These are phyloP conservation scores for Boletus eberwhitei DNA, from an alignment of 768 basidiomycete species.

Conservation along the genomic window DNA sequence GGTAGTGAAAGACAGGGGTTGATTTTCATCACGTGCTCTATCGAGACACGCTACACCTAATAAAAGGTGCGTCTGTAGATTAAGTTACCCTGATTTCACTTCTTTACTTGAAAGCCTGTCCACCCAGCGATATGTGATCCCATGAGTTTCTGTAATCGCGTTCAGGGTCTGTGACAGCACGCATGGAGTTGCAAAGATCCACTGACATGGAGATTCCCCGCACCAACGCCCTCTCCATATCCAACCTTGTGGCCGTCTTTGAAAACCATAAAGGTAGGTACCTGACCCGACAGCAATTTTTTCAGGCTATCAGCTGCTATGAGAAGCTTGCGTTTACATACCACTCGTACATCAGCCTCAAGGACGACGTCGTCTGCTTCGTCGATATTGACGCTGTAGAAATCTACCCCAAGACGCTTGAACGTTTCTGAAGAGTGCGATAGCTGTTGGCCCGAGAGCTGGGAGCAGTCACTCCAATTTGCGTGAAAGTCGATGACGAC, in stretches of 20 bases:
- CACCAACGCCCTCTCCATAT: conserved; percentile 24
- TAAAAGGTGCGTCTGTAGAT: not conserved
- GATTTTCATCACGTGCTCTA: conserved; percentile 14
- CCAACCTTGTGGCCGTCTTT: conserved; percentile 30
- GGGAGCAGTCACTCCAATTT: conserved; percentile 10
- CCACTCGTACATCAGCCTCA: conserved; percentile 61
- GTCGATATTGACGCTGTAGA: conserved; percentile 78
- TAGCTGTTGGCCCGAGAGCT: conserved; percentile 9
- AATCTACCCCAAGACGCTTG: conserved; percentile 40
- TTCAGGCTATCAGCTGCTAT: not conserved
- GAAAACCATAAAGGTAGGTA: conserved; percentile 30
- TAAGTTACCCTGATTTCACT: not conserved
- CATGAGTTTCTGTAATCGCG: conserved; percentile 19
- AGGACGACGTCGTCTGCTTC: conserved; percentile 47
- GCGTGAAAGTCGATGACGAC: conserved; percentile 24
- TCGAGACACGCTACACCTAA: not conserved
- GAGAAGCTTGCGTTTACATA: conserved; percentile 31
- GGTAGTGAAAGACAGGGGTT: conserved; percentile 4
- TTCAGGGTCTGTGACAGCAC: not conserved
- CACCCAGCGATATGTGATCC: conserved; percentile 14
- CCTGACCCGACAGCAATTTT: not conserved
- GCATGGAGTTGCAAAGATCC: conserved; percentile 6
- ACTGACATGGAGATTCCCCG: conserved; percentile 25
- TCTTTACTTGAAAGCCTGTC: not conserved
- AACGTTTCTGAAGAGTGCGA: conserved; percentile 21